Evolutionary conservation across 106 monocot genomes (phyloP).

Genomic region (Dioscorea alata): DNA sequence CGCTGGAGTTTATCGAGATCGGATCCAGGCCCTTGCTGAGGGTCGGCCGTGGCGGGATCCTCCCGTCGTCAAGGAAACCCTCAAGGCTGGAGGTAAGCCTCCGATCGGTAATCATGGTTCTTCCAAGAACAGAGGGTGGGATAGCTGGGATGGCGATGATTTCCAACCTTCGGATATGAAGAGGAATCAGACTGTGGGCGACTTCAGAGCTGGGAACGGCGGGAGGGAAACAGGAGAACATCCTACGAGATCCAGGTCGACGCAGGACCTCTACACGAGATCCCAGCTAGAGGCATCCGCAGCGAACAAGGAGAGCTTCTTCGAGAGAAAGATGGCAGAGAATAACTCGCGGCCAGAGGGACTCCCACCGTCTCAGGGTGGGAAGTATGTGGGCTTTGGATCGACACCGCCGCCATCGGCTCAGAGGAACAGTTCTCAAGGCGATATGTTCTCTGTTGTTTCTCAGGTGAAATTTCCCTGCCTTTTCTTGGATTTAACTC

Average conservation of each 20-base stretch:
- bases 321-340: constrained; percentile 36
- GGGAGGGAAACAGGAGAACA: constrained; percentile 2
- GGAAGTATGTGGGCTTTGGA: constrained; percentile 44
- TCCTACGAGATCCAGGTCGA: constrained; percentile 22
- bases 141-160: constrained; percentile 24
- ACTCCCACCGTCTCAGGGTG: constrained; percentile 33
- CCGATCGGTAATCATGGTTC: constrained; percentile 13
- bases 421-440: constrained; percentile 19
- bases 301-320: constrained; percentile 27
- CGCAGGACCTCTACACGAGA: constrained; percentile 30
- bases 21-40: constrained; percentile 76
- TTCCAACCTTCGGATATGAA: constrained; percentile 18
- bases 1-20: constrained; percentile 67
- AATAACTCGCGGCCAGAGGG: constrained; percentile 29
- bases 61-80: constrained; percentile 55
- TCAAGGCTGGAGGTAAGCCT: constrained; percentile 38
- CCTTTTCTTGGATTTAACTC: not conserved
- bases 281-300: constrained; percentile 23
- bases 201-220: constrained; percentile 12
- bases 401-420: constrained; percentile 18
- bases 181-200: constrained; percentile 33
- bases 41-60: constrained; percentile 72
- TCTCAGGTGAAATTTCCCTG: constrained; percentile 24
- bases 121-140: constrained; percentile 13
- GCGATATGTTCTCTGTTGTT: constrained; percentile 24